A percentile compares a stretch with the other conserved stretches of the same genome.
Evolutionary conservation across 2,329 filamentous ascomycete genomes (phyloP).

Genomic region (Sporothrix inflata): DNA sequence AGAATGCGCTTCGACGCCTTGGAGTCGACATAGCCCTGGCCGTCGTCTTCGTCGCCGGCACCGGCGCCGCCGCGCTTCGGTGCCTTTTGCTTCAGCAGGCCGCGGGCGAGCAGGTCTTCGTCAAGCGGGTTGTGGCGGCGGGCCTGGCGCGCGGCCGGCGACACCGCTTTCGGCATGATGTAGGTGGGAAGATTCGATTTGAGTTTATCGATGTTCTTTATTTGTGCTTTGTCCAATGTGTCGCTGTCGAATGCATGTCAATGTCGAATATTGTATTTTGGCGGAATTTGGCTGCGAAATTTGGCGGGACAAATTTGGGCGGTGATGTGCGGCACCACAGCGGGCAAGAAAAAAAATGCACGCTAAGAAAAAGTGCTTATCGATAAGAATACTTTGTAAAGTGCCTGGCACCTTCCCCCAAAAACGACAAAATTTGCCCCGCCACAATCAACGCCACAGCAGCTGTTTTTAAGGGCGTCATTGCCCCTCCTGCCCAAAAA

Average conservation of each 20-base stretch:
- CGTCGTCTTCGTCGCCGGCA: slow-evolving; percentile 61
- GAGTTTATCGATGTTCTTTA: background rate
- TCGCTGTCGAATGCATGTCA: background rate
- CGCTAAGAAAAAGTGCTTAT: slow-evolving; percentile 28
- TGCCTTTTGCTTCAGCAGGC: slow-evolving; percentile 72
- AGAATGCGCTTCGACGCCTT: slow-evolving; percentile 88
- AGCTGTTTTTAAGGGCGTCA: slow-evolving; percentile 5
- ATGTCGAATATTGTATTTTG: background rate
- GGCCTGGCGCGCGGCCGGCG: slow-evolving; percentile 59
- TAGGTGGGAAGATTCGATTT: slow-evolving; percentile 33
- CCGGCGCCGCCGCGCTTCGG: slow-evolving; percentile 71
- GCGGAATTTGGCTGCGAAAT: background rate
- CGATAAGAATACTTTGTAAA: slow-evolving; percentile 15
- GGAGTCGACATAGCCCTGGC: slow-evolving; percentile 79
- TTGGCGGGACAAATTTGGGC: slow-evolving; percentile 28
- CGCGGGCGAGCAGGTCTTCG: slow-evolving; percentile 76
- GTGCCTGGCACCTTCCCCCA: background rate
- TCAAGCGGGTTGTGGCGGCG: slow-evolving; percentile 88
- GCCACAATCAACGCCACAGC: slow-evolving; percentile 29
- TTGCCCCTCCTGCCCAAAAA: slow-evolving; percentile 29
- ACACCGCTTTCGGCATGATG: slow-evolving; percentile 77
- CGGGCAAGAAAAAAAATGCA: slow-evolving; percentile 26
- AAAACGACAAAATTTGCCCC: slow-evolving; percentile 14
- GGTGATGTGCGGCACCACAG: slow-evolving; percentile 26
- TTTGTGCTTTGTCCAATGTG: background rate